Evolutionary conservation across 495 filamentous ascomycete genomes (phyloP), one percentile per base, ranked within the genome.

Genomic region (Neurospora sp.): DNA sequence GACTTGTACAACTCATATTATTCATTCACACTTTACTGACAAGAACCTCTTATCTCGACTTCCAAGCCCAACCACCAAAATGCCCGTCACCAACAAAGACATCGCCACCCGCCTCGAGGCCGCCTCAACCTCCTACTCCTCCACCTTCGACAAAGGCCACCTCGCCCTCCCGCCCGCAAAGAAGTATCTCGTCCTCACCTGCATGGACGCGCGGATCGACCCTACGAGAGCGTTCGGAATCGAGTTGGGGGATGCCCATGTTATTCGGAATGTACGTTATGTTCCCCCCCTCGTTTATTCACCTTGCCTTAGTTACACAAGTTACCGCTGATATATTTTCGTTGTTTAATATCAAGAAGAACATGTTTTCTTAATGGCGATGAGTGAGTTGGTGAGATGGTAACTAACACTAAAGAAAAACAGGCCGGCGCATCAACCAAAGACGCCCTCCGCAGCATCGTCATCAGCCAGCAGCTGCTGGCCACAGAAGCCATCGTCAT

Each of bases 201-300:
- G 93, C 82, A 96, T 95, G 92, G 93, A 96, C 77, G 91, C 93
- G 1, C 89, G 93, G 12, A 89, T 97, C 74, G 90, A 94, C 75
- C 87, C 91, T 0, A 86, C 89, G 3, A 78, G 84, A 3, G 93
- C 91, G 7, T 90, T 92, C 72, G 91, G 90, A n/a, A 90, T 95
- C 70, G 80, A 86, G 70, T 87, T 93, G 53, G 92, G 92, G 22
- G 89, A 92, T 72, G 92, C 93, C 6, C 92, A 95, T 79, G 87
- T 96, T 27, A 93, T 96, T 74, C 91, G 93, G 72, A 97, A 96
- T 76, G 80, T 79, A 48, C 72, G 72, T 72, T 31, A 7, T 37
- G 16, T 68, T 9, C 27, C 27, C 27, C 27, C 27, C 27, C 27
- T 27, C 27, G 27, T 27, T 27, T 27, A 27, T 27, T 27, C 27